These are phyloP conservation scores for Paraconiothyrium sp. DNA, from an alignment of 2,329 filamentous ascomycete species.

Conservation along the genomic window DNA sequence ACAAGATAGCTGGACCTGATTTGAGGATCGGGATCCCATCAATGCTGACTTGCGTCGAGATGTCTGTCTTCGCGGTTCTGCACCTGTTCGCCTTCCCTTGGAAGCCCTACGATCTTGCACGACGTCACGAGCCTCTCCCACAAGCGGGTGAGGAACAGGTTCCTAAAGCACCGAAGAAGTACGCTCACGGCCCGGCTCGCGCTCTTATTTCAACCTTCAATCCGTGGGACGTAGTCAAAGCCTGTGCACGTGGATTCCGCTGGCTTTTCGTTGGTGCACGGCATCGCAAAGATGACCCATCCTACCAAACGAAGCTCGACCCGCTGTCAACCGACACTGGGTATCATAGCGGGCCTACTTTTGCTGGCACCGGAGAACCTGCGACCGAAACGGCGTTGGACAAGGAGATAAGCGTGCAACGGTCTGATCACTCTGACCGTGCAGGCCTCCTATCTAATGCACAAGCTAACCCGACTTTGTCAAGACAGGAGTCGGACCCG, in stretches of 20 bases:
- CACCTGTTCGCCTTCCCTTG: conserved; percentile 87
- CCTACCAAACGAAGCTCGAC: conserved; percentile 46
- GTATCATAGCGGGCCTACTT: conserved; percentile 32
- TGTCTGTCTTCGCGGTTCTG: conserved; percentile 80
- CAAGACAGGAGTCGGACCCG: conserved; percentile 22
- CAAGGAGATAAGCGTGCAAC: conserved; percentile 26
- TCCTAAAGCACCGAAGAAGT: conserved; percentile 43
- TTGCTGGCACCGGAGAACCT: conserved; percentile 35
- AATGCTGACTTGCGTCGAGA: conserved; percentile 82
- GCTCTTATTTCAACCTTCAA: conserved; percentile 79
- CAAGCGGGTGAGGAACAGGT: conserved; percentile 23
- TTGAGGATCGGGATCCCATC: conserved; percentile 83
- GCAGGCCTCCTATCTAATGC: conserved; percentile 34
- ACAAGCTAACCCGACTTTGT: conserved; percentile 36
- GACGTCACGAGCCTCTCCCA: conserved; percentile 33
- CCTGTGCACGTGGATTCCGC: conserved; percentile 76
- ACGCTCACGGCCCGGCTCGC: conserved; percentile 70
- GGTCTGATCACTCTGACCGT: conserved; percentile 39
- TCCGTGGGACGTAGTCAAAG: conserved; percentile 83
- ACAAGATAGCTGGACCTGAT: conserved; percentile 74
- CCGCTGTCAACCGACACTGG: conserved; percentile 24
- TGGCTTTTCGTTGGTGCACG: conserved; percentile 83
- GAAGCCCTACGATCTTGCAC: conserved; percentile 67
- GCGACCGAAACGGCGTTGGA: conserved; percentile 23
- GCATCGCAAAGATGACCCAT: conserved; percentile 58